Evolutionary conservation across 2,329 filamentous ascomycete species (phyloP), one percentile per base, ranked within the genome.

Genomic region (Davidsoniella neocaledoniae): DNA sequence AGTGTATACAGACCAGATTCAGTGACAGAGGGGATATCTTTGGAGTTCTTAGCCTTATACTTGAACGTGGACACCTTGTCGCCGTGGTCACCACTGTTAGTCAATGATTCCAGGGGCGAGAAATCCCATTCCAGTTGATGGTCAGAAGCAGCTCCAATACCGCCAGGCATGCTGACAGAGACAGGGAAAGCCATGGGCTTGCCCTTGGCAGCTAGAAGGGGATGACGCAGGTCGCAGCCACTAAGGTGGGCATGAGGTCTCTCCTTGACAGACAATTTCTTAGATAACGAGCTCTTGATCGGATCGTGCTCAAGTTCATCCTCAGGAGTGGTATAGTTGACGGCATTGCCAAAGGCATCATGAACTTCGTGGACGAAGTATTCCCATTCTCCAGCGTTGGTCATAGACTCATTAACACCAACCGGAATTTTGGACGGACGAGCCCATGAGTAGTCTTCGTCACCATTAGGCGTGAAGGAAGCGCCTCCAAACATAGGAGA

Each of bases 321-420:
- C 12, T 73, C 68, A 2, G 72, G 64, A 3, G 70, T 66, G 2
- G 73, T 68, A 60, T 94, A 98, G 55, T 79, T 83, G 53, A 88
- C 80, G 37, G 82, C 67, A 58, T 98, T 98, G 43, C 88, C 88
- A 56, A 88, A 83, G 2, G 79, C 90, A 67, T 98, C 91, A 53
- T 86, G 79, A 7, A 98, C 86, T 62, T 95, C 86, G 57, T 95
- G 86, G 48, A 98, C 79, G 1, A 83, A 81, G 61, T 96, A 98
- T 54, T 83, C 73, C 88, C 90, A 96, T 48, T 79, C 73, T 14
- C 90, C 91, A 47, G 82, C 75, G 5, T 73, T 72, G 45, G 77
- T 77, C 66, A 98, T 78, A 4, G 88, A 88, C 63, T 98, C 93
- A 59, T 94, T 96, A 51, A 98, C 68, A 4, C 86, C 79, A 17